Conservation (phyloP, 345 rosid species). For the Populus ilicifolia region DNA sequence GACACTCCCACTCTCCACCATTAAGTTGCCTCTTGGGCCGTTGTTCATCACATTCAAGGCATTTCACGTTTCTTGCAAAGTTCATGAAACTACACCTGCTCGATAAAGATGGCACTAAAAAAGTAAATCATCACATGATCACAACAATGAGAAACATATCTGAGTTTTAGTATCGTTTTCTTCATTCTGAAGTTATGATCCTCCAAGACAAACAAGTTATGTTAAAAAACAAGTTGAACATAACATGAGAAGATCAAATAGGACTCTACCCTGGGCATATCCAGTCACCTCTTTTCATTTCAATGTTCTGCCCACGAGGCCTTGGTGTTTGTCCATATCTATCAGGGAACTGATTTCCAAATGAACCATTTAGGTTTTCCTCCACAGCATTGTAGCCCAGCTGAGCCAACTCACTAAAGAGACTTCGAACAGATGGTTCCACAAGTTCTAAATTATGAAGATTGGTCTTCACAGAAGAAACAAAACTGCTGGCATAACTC, state of each 20-base stretch:
- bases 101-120: constrained; percentile 19
- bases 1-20: constrained; percentile 98
- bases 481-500: constrained; percentile 52
- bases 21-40: constrained; percentile 81
- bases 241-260: background rate
- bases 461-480: constrained; percentile 29
- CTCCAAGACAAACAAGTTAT: background rate
- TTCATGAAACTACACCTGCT: constrained; percentile 91
- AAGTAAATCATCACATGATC: background rate
- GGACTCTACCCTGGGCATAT: constrained; percentile 67
- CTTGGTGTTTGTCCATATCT: constrained; percentile 40
- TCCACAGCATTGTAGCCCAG: constrained; percentile 32
- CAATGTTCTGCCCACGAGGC: constrained; percentile 42
- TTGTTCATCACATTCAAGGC: constrained; percentile 81
- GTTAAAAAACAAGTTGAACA: background rate
- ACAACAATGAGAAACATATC: background rate
- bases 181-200: background rate
- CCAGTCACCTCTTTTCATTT: constrained; percentile 98
- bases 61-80: constrained; percentile 81
- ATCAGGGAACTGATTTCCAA: constrained; percentile 38
- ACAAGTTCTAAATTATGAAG: constrained; percentile 36
- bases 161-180: background rate
- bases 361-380: constrained; percentile 23
- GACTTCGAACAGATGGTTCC: constrained; percentile 54
- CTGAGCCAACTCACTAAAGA: constrained; percentile 56